Evolutionary conservation across 225 moss, liverwort and hornwort species (phyloP).

Genomic region (Anthoceros angustus): DNA sequence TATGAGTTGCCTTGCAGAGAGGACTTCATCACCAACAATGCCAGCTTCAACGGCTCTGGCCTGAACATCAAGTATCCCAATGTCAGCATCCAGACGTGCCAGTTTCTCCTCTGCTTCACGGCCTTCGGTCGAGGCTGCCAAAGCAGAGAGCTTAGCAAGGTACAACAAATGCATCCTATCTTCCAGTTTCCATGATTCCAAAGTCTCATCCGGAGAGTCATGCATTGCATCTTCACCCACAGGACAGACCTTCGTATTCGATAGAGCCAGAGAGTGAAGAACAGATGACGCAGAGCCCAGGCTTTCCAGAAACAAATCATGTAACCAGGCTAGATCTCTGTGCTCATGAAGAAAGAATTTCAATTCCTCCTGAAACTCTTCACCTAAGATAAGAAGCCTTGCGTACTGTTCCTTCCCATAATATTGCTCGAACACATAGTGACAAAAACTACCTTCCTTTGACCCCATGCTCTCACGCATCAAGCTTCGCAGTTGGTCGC

Average conservation of each 20-base stretch:
- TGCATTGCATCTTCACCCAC: conserved; percentile 4
- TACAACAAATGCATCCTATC: conserved; percentile 62
- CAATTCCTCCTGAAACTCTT: conserved; percentile 89
- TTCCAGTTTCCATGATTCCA: conserved; percentile 21
- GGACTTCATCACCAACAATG: conserved; percentile 45
- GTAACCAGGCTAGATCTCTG: conserved; percentile 70
- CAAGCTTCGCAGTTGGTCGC: conserved; percentile 57
- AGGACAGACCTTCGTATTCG: conserved; percentile 22
- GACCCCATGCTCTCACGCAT: conserved; percentile 99
- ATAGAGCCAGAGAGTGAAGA: conserved; percentile 54
- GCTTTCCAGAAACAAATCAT: conserved; percentile 58
- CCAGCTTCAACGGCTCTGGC: conserved; percentile 15
- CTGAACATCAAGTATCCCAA: conserved; percentile 38
- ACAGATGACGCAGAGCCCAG: conserved; percentile 55
- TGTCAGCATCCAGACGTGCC: conserved; percentile 27
- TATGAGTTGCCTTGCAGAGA: conserved; percentile 46
- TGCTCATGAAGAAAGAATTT: conserved; percentile 72
- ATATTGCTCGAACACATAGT: conserved; percentile 77
- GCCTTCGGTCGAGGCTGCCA: conserved; percentile 52
- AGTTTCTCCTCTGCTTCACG: conserved; percentile 25
- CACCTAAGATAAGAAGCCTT: conserved; percentile 70
- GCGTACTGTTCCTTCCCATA: conserved; percentile 69
- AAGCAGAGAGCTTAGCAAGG: conserved; percentile 74
- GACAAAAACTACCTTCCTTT: conserved; percentile 91
- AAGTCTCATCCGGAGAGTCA: neutral